Percentiles rank a stretch among this genome's conserved stretches.
phyloP scores from a whole-genome alignment of 129 eudicot species.

The Calendula officinalis region DNA sequence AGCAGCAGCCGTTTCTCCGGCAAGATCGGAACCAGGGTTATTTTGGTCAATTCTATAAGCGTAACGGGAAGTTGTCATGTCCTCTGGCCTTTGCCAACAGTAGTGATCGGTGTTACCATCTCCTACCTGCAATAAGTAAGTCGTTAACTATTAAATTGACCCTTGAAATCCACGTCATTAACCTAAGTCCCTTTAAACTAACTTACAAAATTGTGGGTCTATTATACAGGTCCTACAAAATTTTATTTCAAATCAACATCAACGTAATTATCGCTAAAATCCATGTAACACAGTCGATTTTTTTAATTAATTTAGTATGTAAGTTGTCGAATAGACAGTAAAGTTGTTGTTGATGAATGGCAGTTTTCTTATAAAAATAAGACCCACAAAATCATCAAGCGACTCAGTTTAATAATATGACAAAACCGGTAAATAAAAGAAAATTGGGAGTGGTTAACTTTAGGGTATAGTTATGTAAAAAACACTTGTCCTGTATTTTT shows the following conservation, averaged over 20 bases:
- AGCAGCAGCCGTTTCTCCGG: slow-evolving; percentile 87
- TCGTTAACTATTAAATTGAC: background rate
- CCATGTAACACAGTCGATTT: background rate
- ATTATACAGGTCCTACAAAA: background rate
- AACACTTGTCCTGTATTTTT: background rate
- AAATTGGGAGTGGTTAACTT: too few species aligned
- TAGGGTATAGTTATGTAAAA: background rate
- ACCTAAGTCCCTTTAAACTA: background rate
- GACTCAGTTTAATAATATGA: background rate
- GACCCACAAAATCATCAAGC: background rate
- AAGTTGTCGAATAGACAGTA: too few species aligned
- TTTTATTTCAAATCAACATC: slow-evolving; percentile 4
- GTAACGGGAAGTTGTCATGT: slow-evolving; percentile 73
- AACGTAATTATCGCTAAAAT: background rate
- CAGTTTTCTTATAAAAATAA: background rate
- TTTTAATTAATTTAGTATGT: background rate
- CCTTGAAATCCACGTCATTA: background rate
- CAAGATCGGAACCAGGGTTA: slow-evolving; percentile 78
- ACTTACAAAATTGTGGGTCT: background rate
- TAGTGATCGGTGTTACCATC: slow-evolving; percentile 76
- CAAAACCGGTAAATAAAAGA: too few species aligned
- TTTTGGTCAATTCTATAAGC: slow-evolving; percentile 61
- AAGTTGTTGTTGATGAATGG: too few species aligned
- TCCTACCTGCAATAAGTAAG: slow-evolving; percentile 50
- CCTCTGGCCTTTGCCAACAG: slow-evolving; percentile 93